Evolutionary conservation across 495 filamentous ascomycete genomes (phyloP).

Genomic region (Glarea lozoyensis): DNA sequence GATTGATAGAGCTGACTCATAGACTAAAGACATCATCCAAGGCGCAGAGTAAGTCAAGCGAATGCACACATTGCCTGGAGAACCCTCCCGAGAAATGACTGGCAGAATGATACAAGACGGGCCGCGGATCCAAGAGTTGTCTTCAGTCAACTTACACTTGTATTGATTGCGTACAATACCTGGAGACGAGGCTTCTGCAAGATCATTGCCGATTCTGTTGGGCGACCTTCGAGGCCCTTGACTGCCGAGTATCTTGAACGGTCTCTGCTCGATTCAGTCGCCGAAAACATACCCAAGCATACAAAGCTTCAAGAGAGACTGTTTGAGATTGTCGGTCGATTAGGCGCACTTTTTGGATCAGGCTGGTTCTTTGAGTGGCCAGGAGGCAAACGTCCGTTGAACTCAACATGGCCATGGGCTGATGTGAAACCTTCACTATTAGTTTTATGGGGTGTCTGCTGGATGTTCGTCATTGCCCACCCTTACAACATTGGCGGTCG

Average conservation of each 20-base stretch:
- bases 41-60: neutral
- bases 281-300: neutral
- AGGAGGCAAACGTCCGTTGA: constrained; percentile 6
- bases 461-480: constrained; percentile 16
- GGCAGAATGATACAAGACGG: too few species aligned
- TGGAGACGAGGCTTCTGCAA: too few species aligned
- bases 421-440: constrained; percentile 14
- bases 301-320: neutral
- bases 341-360: constrained; percentile 3
- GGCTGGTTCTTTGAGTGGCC: constrained; percentile 19
- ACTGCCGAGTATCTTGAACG: too few species aligned
- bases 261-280: neutral
- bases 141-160: neutral
- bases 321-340: constrained; percentile 1
- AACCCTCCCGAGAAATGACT: too few species aligned
- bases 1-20: neutral
- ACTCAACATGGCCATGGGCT: constrained; percentile 19
- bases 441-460: constrained; percentile 13
- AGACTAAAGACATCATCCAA: neutral
- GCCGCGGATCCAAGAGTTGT: too few species aligned
- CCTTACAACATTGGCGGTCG: neutral
- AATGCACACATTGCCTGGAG: neutral
- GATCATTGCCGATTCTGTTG: too few species aligned
- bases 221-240: too few species aligned
- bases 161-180: too few species aligned